Evolutionary conservation across 495 filamentous ascomycete species (phyloP).

Genomic region (Podospora australis): DNA sequence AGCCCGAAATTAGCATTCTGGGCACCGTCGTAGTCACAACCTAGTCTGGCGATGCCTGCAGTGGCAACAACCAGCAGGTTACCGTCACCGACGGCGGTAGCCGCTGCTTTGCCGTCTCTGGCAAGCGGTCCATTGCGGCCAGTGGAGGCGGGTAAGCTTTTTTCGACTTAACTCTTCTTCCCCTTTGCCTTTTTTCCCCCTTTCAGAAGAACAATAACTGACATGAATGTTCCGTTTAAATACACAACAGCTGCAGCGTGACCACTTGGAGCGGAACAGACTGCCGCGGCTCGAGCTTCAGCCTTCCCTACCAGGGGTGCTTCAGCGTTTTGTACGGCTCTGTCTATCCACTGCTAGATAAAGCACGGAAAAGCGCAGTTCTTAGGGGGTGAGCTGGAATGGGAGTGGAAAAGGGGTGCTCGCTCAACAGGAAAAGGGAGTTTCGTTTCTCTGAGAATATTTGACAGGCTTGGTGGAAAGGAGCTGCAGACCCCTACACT

Average conservation of each 20-base stretch:
- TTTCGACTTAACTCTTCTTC: neutral
- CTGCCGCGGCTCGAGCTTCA: constrained; percentile 1
- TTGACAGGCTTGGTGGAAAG: too few species aligned
- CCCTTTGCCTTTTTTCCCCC: too few species aligned
- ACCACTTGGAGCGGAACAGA: constrained; percentile 4
- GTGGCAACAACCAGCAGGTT: neutral
- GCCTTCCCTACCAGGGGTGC: neutral
- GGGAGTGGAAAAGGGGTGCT: too few species aligned
- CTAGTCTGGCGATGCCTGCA: constrained; percentile 6
- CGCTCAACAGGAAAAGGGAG: too few species aligned
- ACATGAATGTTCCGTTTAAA: neutral
- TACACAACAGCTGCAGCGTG: constrained; percentile 1
- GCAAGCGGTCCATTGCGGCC: neutral
- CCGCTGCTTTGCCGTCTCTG: constrained; percentile 3
- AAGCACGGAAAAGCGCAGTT: too few species aligned
- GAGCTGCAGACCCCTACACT: too few species aligned
- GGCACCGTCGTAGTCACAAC: constrained; percentile 4
- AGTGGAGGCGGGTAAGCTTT: constrained; percentile 1
- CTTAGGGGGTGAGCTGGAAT: too few species aligned
- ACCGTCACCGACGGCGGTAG: constrained; percentile 5
- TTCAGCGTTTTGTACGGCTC: constrained; percentile 5
- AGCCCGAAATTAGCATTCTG: neutral
- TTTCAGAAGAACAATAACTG: neutral
- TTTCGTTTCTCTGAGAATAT: too few species aligned
- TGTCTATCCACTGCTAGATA: constrained; percentile 8